These are phyloP conservation scores for Capronia americana DNA, from an alignment of 2,329 filamentous ascomycete genomes.

Conservation along the genomic window DNA sequence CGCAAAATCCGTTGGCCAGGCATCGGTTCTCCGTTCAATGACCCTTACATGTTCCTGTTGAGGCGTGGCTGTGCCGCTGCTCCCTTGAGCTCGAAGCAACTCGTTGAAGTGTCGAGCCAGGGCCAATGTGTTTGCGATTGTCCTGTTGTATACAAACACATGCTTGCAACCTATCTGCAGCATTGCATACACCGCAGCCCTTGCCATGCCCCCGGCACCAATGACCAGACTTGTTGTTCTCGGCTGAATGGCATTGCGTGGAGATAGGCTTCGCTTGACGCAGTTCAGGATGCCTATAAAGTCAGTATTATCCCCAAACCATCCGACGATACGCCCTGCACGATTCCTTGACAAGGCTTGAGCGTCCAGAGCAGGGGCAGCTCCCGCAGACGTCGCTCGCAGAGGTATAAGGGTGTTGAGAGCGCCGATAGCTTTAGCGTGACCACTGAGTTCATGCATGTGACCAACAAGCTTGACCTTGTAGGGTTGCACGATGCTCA, in stretches of 20 bases:
- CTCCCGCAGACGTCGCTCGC: slow-evolving; percentile 47
- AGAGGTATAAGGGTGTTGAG: slow-evolving; percentile 54
- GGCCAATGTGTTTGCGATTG: slow-evolving; percentile 68
- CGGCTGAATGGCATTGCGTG: slow-evolving; percentile 60
- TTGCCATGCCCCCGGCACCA: slow-evolving; percentile 75
- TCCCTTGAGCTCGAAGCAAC: slow-evolving; percentile 49
- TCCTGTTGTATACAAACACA: slow-evolving; percentile 77
- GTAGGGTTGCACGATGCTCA: slow-evolving; percentile 54
- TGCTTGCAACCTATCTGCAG: slow-evolving; percentile 77
- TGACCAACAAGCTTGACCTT: slow-evolving; percentile 49
- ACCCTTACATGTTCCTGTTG: slow-evolving; percentile 54
- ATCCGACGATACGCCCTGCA: slow-evolving; percentile 49
- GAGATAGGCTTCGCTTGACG: slow-evolving; percentile 51
- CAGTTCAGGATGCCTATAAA: slow-evolving; percentile 53
- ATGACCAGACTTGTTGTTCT: slow-evolving; percentile 61
- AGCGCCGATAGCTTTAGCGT: slow-evolving; percentile 54
- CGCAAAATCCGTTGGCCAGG: slow-evolving; percentile 69
- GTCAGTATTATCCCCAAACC: slow-evolving; percentile 55
- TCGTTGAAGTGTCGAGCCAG: slow-evolving; percentile 73
- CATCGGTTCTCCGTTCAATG: slow-evolving; percentile 62
- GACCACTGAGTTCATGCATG: slow-evolving; percentile 48
- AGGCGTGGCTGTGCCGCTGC: slow-evolving; percentile 45
- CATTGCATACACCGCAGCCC: slow-evolving; percentile 79
- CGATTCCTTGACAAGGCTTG: slow-evolving; percentile 52
- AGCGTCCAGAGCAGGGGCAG: slow-evolving; percentile 47